Evolutionary conservation across 306 rosid species (phyloP), one percentile per base, ranked within the genome.

Genomic region (Phaseolus lunatus): DNA sequence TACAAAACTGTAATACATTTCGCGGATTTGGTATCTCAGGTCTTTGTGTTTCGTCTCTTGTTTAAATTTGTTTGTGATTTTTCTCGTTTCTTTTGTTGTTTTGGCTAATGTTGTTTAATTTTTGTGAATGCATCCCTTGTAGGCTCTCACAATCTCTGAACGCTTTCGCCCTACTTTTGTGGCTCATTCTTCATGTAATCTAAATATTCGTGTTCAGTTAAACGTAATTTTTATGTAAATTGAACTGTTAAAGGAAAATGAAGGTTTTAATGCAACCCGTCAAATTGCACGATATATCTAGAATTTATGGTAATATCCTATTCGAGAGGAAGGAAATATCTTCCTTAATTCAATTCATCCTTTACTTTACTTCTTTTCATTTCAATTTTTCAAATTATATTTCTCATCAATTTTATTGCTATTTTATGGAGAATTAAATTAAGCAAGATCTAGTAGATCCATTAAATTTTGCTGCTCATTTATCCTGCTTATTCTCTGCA

Each of bases 401-500:
- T 62, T 62, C 53, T 23, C 19, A 47, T 63, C 16, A 39, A 31
- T 48, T 35, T 56, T 37, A 7, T 52, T 81, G 62, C 48, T 45
- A 52, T 79, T 54, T 27, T 71, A 70, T 81, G 73, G 35, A 52
- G 9, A 12, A 57, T 50, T 27, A 47, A 23, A 26, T 68, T 73
- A 50, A 64, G 61, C 48, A 76, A 54, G 14, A 59, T 73, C 75
- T 19, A 54, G 54, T 65, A 23, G 45, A 31, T 62, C 63, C n/a
- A n/a, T 19, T 61, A n/a, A n/a, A n/a, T 69, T 62, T 23, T 22
- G 37, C 22, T 74, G 11, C 66, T 69, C 54, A 33, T 71, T 15
- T 82, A 58, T 70, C 71, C 61, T 44, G 47, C 52, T 71, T 31
- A 54, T 49, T 72, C 71, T 73, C 80, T 41, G 43, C 71, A 31